Percentiles rank a stretch among this genome's conserved stretches.
Conservation (phyloP, 2,329 filamentous ascomycete genomes). For the Colletotrichum navitas region DNA sequence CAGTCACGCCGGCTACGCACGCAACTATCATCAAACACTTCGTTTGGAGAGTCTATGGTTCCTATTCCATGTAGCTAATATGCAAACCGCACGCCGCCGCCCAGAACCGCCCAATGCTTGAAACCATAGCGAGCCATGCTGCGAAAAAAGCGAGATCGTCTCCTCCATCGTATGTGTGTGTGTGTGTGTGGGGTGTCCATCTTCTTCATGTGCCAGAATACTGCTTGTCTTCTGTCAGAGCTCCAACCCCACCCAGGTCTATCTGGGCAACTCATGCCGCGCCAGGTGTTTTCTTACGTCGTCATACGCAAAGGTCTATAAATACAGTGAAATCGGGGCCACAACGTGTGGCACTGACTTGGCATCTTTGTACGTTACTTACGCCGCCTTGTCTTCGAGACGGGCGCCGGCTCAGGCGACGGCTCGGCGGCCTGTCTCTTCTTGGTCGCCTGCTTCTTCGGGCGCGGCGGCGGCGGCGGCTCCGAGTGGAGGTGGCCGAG, state of each 20-base stretch:
- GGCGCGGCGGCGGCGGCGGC: slow-evolving; percentile 63
- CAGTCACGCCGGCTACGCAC: neutral
- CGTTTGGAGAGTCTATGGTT: slow-evolving; percentile 32
- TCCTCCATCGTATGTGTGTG: neutral
- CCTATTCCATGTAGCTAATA: neutral
- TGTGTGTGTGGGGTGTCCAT: neutral
- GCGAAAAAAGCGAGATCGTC: slow-evolving; percentile 6
- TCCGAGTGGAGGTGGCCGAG: slow-evolving; percentile 70
- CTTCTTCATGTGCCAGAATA: slow-evolving; percentile 2
- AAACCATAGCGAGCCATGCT: slow-evolving; percentile 17
- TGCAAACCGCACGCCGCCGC: slow-evolving; percentile 19
- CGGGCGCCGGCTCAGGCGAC: slow-evolving; percentile 43
- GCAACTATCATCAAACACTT: neutral
- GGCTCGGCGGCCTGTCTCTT: slow-evolving; percentile 60
- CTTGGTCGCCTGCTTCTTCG: slow-evolving; percentile 61
- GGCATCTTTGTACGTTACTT: slow-evolving; percentile 29
- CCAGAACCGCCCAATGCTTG: slow-evolving; percentile 22
- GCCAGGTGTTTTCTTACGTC: slow-evolving; percentile 8
- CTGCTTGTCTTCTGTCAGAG: slow-evolving; percentile 7
- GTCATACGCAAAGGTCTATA: slow-evolving; percentile 18
- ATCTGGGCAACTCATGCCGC: slow-evolving; percentile 6
- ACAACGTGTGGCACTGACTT: neutral
- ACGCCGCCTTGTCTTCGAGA: slow-evolving; percentile 45
- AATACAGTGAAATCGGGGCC: slow-evolving; percentile 23
- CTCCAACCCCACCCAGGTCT: slow-evolving; percentile 15